Evolutionary conservation across 1,139 yeast genomes (phyloP), one percentile per base, ranked within the genome.

Genomic region (Magnusiomyces tetraspermus): DNA sequence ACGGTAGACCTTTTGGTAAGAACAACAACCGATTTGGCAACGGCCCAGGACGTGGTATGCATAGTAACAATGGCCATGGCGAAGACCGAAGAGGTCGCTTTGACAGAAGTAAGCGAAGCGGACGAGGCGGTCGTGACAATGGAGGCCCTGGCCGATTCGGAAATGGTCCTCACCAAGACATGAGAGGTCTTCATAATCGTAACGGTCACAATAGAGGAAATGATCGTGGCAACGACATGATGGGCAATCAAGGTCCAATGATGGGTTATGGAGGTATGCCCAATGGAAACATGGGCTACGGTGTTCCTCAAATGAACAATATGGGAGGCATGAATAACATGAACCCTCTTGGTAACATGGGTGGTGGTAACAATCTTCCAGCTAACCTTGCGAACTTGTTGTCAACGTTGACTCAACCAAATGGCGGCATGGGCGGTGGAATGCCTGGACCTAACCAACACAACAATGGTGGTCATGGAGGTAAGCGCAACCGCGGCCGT

Each of bases 361-460:
- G 21, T 19, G 46, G 46, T 5, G 31, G 49, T 11, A 21, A 21
- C 21, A 37, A 36, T 30, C 28, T 46, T 36, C 57, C 55, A 6
- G 51, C 51, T 11, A 49, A 55, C 10, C 41, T 55, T 1, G 55
- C 52, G 3, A 38, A 49, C 3, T 26, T 55, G 15, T 26, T 55
- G 8, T 48, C 55, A 2, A 53, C 48, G 17, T 46, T 52, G 15
- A 52, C 51, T 21, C 53, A 48, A 28, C 50, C 44, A 19, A 33
- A 33, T 15, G n/a, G n/a, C 17, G 52, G 52, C 2, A 28, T 26
- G 33, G 28, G 21, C 3, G 46, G 36, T 19, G 46, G 46, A 19
- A 23, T 30, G 19, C 36, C 36, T 6, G 33, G 21, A 19, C 42
- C 42, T 10, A 38, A 19, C 42, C 24, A 21, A 17, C 22, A 38